Evolutionary conservation across 371 early-diverging fungal genomes (phyloP).

Genomic region (Sporodiniella umbellata): DNA sequence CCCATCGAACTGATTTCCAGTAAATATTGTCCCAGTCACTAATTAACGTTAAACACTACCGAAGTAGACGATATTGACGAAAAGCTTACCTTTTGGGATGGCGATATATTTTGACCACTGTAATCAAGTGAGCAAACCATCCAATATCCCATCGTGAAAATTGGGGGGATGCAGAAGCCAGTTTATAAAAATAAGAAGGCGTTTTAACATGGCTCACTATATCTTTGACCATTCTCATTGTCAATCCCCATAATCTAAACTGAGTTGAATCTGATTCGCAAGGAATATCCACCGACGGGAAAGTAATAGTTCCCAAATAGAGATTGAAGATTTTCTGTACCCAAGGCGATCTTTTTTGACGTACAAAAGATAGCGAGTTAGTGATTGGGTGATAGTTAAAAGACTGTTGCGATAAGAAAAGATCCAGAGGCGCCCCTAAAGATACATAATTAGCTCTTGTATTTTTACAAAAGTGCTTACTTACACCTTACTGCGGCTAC

Average conservation of each 20-base stretch:
- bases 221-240: slow-evolving; percentile 64
- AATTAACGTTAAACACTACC: neutral
- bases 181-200: slow-evolving; percentile 4
- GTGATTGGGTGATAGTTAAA: slow-evolving; percentile 31
- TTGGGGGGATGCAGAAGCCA: slow-evolving; percentile 3
- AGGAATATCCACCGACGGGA: slow-evolving; percentile 41
- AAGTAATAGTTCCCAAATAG: slow-evolving; percentile 28
- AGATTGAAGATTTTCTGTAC: slow-evolving; percentile 3
- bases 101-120: neutral
- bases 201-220: slow-evolving; percentile 42
- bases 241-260: slow-evolving; percentile 65
- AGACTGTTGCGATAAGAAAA: slow-evolving; percentile 38
- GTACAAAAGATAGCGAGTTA: slow-evolving; percentile 5
- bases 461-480: neutral
- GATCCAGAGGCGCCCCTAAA: slow-evolving; percentile 47
- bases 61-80: neutral
- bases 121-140: slow-evolving; percentile 1
- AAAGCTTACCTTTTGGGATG: neutral
- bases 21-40: neutral
- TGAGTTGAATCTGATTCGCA: slow-evolving; percentile 13
- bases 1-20: neutral
- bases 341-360: neutral
- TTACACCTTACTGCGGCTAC: slow-evolving; percentile 67
- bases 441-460: neutral
- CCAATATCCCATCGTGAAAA: slow-evolving; percentile 18